phyloP scores from a whole-genome alignment of 2,329 filamentous ascomycete genomes.

The Fusarium compactum region DNA sequence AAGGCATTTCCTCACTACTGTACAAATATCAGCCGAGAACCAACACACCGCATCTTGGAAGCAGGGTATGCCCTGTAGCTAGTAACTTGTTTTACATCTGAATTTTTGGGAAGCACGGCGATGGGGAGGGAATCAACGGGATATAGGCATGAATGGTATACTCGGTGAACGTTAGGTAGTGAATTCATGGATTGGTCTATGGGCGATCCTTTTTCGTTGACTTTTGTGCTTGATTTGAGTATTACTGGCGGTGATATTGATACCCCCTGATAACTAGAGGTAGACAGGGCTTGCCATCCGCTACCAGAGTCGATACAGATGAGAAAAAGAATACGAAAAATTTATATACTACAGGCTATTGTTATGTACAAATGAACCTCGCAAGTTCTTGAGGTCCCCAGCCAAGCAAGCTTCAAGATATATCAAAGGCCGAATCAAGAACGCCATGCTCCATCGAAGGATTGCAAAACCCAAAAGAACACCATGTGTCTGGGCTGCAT shows the following conservation, averaged over 20 bases:
- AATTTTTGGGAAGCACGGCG: conserved; percentile 45
- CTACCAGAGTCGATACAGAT: not conserved
- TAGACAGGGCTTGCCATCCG: not conserved
- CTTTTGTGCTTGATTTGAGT: not conserved
- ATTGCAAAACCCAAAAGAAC: conserved; percentile 27
- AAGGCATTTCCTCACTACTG: conserved; percentile 28
- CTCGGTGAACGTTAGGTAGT: conserved; percentile 44
- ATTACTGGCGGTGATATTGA: not conserved
- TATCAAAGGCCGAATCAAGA: conserved; percentile 23
- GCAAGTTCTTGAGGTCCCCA: not conserved
- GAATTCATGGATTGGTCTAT: conserved; percentile 44
- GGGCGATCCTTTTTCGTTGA: conserved; percentile 4
- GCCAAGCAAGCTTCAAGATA: conserved; percentile 7
- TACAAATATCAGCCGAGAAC: conserved; percentile 36
- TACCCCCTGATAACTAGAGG: not conserved
- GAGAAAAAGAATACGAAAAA: not conserved
- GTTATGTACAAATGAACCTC: conserved; percentile 22
- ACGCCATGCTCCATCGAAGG: conserved; percentile 38
- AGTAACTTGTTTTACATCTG: conserved; percentile 38
- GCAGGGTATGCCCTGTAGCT: conserved; percentile 36
- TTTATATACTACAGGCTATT: conserved; percentile 30
- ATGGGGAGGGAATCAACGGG: conserved; percentile 38
- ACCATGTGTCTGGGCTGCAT: conserved; percentile 13
- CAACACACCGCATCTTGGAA: conserved; percentile 34
- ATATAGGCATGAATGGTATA: conserved; percentile 45